phyloP scores from a whole-genome alignment of 2,329 filamentous ascomycete genomes.

The Alternaria gansuensis region DNA sequence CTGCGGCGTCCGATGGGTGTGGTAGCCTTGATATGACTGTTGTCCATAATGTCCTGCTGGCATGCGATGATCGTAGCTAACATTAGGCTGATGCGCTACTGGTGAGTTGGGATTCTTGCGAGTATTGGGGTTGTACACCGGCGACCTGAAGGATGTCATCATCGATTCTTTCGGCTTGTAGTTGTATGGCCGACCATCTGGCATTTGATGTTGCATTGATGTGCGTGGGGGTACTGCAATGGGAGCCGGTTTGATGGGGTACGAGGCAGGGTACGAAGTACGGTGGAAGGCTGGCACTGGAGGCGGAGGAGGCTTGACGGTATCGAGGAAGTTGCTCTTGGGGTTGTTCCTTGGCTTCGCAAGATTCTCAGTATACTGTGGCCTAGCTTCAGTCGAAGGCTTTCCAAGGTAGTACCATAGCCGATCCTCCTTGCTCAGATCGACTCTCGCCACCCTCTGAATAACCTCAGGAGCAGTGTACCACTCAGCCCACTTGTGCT shows the following conservation, averaged over 20 bases:
- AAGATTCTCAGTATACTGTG: slow-evolving; percentile 87
- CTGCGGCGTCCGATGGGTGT: slow-evolving; percentile 33
- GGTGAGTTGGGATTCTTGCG: slow-evolving; percentile 51
- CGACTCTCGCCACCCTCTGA: slow-evolving; percentile 70
- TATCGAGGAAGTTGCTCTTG: slow-evolving; percentile 76
- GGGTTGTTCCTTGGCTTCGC: slow-evolving; percentile 68
- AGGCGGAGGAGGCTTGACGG: slow-evolving; percentile 60
- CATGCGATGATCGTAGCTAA: slow-evolving; percentile 46
- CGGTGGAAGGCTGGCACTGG: slow-evolving; percentile 43
- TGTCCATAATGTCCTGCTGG: slow-evolving; percentile 38
- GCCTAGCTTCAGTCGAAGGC: slow-evolving; percentile 86
- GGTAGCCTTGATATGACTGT: slow-evolving; percentile 29
- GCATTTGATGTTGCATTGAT: slow-evolving; percentile 41
- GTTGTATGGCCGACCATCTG: slow-evolving; percentile 39
- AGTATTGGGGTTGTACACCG: slow-evolving; percentile 47
- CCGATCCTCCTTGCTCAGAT: slow-evolving; percentile 75
- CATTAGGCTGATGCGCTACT: slow-evolving; percentile 51
- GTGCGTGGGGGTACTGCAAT: slow-evolving; percentile 46
- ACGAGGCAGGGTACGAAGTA: slow-evolving; percentile 52
- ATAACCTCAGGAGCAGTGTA: slow-evolving; percentile 60
- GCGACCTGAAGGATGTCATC: slow-evolving; percentile 39
- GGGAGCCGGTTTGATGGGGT: slow-evolving; percentile 57
- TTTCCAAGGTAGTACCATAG: slow-evolving; percentile 90
- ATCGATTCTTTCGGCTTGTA: slow-evolving; percentile 48
- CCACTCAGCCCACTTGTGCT: slow-evolving; percentile 72